phyloP scores from a whole-genome alignment of 2,329 filamentous ascomycete genomes.

The Neonectria punicea region DNA sequence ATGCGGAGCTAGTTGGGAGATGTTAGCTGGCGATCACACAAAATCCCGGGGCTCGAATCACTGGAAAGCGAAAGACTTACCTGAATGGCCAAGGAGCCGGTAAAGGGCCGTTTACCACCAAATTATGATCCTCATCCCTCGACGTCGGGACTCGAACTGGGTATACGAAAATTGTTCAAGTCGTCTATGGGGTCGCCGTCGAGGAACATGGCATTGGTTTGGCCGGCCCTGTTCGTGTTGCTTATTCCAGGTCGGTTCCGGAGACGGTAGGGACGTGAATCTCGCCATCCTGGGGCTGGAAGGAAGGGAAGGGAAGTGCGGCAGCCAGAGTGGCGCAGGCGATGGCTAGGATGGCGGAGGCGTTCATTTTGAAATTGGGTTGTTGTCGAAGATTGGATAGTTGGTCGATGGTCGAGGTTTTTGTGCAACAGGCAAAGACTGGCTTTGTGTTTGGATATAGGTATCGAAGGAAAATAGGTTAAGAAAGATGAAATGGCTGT shows the following conservation, averaged over 20 bases:
- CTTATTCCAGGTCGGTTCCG: constrained; percentile 19
- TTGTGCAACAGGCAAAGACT: neutral
- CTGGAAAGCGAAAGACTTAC: neutral
- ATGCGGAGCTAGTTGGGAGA: neutral
- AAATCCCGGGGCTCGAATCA: neutral
- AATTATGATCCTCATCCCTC: neutral
- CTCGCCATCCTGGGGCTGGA: constrained; percentile 6
- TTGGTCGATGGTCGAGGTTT: neutral
- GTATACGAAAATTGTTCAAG: neutral
- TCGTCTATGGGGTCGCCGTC: neutral
- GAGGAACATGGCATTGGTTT: neutral
- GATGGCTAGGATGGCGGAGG: constrained; percentile 13
- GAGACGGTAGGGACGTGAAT: constrained; percentile 14
- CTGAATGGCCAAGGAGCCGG: neutral
- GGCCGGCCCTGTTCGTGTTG: neutral
- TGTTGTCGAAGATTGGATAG: neutral
- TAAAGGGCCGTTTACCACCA: neutral
- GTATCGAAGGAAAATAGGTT: neutral
- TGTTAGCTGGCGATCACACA: neutral
- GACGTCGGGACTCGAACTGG: neutral
- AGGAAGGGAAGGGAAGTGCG: constrained; percentile 13
- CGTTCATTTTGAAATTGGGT: constrained; percentile 16
- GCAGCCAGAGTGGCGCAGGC: constrained; percentile 13
- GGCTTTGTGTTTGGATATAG: neutral
- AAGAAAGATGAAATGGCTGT: neutral